Base-by-base conservation (phyloP, 345 rosid species). In the Anastatica hierochuntica region DNA sequence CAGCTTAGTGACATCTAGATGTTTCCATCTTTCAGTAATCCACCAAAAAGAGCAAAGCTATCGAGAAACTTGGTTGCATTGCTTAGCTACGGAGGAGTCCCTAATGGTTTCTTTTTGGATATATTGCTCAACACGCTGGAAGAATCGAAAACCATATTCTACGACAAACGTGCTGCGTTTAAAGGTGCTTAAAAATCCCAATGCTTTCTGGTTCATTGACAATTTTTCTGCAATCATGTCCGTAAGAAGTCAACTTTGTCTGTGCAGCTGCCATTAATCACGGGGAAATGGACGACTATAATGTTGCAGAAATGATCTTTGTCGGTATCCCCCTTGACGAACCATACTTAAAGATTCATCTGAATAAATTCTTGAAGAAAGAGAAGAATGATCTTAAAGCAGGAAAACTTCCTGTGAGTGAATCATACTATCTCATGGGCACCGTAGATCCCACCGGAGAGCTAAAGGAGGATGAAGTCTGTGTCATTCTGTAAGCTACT, bases 401-500 rank as follows among this genome's bases (percentile, higher is more conserved):
- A 33, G 97, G 90, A 43, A 86, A 10, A 53, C 76, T 90, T 53
- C 88, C 76, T 7, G 49, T 86, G 7, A 26, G 78, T 0, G 95
- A 90, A 21, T 79, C 86, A 15, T 82, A 74, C 59, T 80, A 90
- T 73, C 64, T 90, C 10, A 83, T 90, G 95, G 97, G 95, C 19
- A 90, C 90, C 10, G 79, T 66, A 14, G 90, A 90, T 67, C 97
- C 97, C 41, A 80, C 95, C 0, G 81, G 80, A 53, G 51, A 30
- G 54, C 71, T 90, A 12, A 68, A 76, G 71, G 53, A 66, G 10
- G 70, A 75, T 73, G 85, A 90, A 90, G 90, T 90, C 61, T 72
- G 94, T 68, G 63, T 90, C 34, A 80, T 90, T 44, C 68, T 82
- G 97, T 90, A 77, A 2, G 97, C 56, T 45, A n/a, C n/a, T n/a